These are phyloP conservation scores for Pseudopyrenochaeta lycopersici DNA, from an alignment of 2,329 filamentous ascomycete species.

Conservation along the genomic window DNA sequence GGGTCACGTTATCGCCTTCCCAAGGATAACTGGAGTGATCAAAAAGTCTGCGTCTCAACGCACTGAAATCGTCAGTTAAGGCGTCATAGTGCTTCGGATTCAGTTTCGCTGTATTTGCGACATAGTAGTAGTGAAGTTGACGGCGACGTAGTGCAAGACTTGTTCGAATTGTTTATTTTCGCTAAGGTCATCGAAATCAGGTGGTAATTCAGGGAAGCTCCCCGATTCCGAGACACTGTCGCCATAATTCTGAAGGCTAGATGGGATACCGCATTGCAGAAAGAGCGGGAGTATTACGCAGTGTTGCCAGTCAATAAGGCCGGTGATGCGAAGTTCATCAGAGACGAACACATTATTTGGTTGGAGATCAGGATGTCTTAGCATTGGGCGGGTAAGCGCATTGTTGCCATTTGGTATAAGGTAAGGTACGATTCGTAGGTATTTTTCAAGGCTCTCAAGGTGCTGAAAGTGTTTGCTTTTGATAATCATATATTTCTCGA, in stretches of 20 bases:
- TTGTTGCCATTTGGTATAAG: constrained; percentile 26
- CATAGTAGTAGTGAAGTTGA: constrained; percentile 43
- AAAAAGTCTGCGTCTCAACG: constrained; percentile 34
- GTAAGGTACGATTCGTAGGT: constrained; percentile 31
- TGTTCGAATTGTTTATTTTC: constrained; percentile 32
- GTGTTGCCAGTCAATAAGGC: constrained; percentile 56
- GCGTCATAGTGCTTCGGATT: constrained; percentile 39
- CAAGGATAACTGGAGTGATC: constrained; percentile 35
- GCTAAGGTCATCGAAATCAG: constrained; percentile 29
- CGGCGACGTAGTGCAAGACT: constrained; percentile 34
- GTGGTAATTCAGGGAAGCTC: constrained; percentile 30
- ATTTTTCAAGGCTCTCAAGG: constrained; percentile 40
- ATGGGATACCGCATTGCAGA: constrained; percentile 50
- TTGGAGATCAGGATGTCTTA: constrained; percentile 48
- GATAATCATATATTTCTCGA: constrained; percentile 42
- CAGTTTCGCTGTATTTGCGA: constrained; percentile 30
- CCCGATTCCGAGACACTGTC: constrained; percentile 37
- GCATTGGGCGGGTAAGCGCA: constrained; percentile 25
- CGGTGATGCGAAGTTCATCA: constrained; percentile 43
- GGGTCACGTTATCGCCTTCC: constrained; percentile 41
- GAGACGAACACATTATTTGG: constrained; percentile 37
- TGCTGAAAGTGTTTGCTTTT: constrained; percentile 40
- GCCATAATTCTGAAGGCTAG: constrained; percentile 53
- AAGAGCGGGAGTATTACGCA: constrained; percentile 49
- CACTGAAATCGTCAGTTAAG: constrained; percentile 27